phyloP scores from a whole-genome alignment of 805 yeast genomes.

The Monosporozyma unispora region DNA sequence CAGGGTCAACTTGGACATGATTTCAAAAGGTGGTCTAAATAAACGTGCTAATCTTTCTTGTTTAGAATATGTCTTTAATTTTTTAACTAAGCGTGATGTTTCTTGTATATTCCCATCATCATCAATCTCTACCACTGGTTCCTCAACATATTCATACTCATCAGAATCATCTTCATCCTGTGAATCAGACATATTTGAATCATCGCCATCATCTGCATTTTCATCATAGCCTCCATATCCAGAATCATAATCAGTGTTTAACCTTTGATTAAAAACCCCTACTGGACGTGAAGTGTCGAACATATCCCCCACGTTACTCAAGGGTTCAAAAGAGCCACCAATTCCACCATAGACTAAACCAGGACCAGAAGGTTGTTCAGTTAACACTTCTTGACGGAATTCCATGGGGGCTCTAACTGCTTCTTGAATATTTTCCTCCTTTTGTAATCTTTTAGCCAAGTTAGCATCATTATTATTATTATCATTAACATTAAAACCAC shows the following conservation, averaged over 20 bases:
- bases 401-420: slow-evolving; percentile 68
- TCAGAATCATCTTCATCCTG: slow-evolving; percentile 31
- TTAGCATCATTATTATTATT: slow-evolving; percentile 50
- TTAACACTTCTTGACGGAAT: slow-evolving; percentile 58
- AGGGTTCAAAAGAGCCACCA: slow-evolving; percentile 29
- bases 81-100: slow-evolving; percentile 22
- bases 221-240: slow-evolving; percentile 3
- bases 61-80: slow-evolving; percentile 19
- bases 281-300: slow-evolving; percentile 30
- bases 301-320: slow-evolving; percentile 21
- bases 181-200: slow-evolving; percentile 13
- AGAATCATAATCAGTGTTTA: slow-evolving; percentile 10
- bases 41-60: slow-evolving; percentile 62
- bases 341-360: slow-evolving; percentile 30
- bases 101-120: slow-evolving; percentile 33
- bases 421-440: slow-evolving; percentile 45
- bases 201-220: slow-evolving; percentile 1
- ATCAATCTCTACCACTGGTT: slow-evolving; percentile 25
- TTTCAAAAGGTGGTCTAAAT: slow-evolving; percentile 90
- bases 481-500: slow-evolving; percentile 10
- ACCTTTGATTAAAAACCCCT: slow-evolving; percentile 32
- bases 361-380: slow-evolving; percentile 32
- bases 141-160: slow-evolving; percentile 28
- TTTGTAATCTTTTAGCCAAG: slow-evolving; percentile 53
- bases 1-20: slow-evolving; percentile 59